phyloP scores from a whole-genome alignment of 2,329 filamentous ascomycete genomes.

The Talaromyces atroroseus region DNA sequence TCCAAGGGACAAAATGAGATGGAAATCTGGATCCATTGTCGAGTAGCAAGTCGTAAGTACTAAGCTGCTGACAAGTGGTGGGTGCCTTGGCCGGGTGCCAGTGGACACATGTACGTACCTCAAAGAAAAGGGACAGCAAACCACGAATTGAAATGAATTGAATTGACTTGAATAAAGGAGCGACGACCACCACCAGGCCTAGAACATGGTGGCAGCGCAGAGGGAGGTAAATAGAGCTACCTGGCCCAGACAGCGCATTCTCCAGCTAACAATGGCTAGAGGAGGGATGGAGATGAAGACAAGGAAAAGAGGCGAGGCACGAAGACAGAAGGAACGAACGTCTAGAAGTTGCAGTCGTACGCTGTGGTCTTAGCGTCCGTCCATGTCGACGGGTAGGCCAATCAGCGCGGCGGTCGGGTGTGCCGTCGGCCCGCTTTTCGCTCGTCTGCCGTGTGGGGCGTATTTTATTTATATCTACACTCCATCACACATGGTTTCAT shows the following conservation, averaged over 20 bases:
- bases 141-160: not conserved
- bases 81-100: not conserved
- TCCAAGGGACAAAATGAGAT: not conserved
- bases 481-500: no score
- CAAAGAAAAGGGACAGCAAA: not conserved
- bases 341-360: not conserved
- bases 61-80: not conserved
- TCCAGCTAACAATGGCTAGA: not conserved
- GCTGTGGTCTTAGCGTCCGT: not conserved
- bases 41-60: not conserved
- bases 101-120: not conserved
- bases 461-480: not conserved
- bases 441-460: not conserved
- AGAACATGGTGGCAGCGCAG: not conserved
- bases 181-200: conserved; percentile 4
- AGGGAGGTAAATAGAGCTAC: not conserved
- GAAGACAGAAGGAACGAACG: not conserved
- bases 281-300: not conserved
- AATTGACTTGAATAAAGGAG: not conserved
- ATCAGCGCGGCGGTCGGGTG: not conserved
- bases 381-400: not conserved
- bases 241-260: conserved; percentile 3
- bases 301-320: not conserved
- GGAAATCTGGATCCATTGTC: not conserved
- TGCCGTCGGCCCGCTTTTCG: not conserved